Conservation (phyloP, 176 grass and related monocot genomes). For the Luzula sylvatica region DNA sequence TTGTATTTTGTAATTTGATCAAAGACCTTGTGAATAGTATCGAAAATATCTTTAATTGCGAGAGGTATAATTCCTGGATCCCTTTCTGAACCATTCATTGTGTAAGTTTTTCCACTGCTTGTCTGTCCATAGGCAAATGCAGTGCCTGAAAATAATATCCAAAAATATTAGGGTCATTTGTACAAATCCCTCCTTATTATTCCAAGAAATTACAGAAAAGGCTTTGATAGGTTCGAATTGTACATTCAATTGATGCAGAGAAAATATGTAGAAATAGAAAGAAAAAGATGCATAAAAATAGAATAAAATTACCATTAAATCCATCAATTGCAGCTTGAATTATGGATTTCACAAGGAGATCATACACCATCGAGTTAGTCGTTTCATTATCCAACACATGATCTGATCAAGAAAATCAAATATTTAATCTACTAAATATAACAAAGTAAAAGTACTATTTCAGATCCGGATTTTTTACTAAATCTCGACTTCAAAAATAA, state of each 20-base stretch:
- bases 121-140: constrained; percentile 97
- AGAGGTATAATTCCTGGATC: constrained; percentile 75
- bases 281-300: not conserved
- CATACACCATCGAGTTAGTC: constrained; percentile 55
- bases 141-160: constrained; percentile 28
- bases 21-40: constrained; percentile 46
- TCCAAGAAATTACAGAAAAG: too few relatives aligned
- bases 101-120: constrained; percentile 94
- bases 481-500: too few relatives aligned
- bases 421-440: too few relatives aligned
- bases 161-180: not conserved
- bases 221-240: too few relatives aligned
- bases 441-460: too few relatives aligned
- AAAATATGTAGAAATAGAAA: not conserved
- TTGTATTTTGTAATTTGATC: not conserved
- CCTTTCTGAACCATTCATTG: constrained; percentile 60
- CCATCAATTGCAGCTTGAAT: constrained; percentile 59
- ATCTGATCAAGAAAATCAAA: constrained; percentile 27
- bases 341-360: constrained; percentile 45
- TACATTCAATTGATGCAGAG: too few relatives aligned
- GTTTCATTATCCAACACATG: constrained; percentile 59
- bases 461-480: too few relatives aligned
- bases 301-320: constrained; percentile 55
- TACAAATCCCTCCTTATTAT: too few relatives aligned
- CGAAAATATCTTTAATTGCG: constrained; percentile 65